Evolutionary conservation across 2,329 filamentous ascomycete genomes (phyloP).

Genomic region (Acephala macrosclerotiorum): DNA sequence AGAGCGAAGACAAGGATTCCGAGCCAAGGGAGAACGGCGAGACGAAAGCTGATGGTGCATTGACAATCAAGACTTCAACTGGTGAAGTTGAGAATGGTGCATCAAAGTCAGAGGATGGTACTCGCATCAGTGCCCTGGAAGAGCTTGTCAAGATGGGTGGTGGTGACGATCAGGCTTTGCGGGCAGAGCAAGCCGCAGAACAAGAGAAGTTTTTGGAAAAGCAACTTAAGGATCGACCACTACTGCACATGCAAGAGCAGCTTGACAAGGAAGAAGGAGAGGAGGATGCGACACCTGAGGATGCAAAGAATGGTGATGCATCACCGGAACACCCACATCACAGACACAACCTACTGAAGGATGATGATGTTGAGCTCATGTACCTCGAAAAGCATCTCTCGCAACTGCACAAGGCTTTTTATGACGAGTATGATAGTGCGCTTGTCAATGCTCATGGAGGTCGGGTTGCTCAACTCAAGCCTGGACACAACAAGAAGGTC

Average conservation of each 20-base stretch:
- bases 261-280: conserved; percentile 85
- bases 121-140: conserved; percentile 61
- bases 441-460: conserved; percentile 49
- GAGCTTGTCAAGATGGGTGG: conserved; percentile 80
- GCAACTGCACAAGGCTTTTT: conserved; percentile 80
- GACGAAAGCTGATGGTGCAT: background rate
- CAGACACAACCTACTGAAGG: conserved; percentile 80
- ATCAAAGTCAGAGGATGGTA: conserved; percentile 22
- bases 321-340: conserved; percentile 47
- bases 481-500: conserved; percentile 51
- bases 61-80: background rate
- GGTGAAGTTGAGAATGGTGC: conserved; percentile 7
- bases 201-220: conserved; percentile 89
- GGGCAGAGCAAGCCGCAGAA: conserved; percentile 81
- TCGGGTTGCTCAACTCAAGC: conserved; percentile 48
- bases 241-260: conserved; percentile 91
- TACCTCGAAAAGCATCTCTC: conserved; percentile 79
- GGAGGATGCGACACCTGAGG: conserved; percentile 47
- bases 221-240: conserved; percentile 85
- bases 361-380: conserved; percentile 85
- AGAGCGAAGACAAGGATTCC: conserved; percentile 17
- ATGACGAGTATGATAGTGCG: conserved; percentile 76
- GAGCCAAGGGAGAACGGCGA: conserved; percentile 20
- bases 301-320: conserved; percentile 48
- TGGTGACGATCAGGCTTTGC: conserved; percentile 69